Evolutionary conservation across 2,329 filamentous ascomycete species (phyloP), one percentile per base, ranked within the genome.

Genomic region (Epichloe sp.): DNA sequence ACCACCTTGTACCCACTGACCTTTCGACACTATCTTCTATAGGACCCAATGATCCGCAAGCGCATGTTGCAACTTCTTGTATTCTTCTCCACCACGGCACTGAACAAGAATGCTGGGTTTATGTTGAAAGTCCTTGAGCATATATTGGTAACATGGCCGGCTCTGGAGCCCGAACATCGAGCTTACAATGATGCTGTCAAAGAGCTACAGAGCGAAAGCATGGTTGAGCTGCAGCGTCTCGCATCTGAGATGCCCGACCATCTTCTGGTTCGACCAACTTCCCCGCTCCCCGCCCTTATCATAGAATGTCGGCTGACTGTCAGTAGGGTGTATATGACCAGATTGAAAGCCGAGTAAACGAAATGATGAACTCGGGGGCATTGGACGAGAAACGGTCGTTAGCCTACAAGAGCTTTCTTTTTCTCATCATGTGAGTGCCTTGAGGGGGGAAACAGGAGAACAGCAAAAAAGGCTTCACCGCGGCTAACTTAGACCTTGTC

Each of bases 161-260:
- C 78, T 3, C 80, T 87, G 43, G 78, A 86, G 51, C 82, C 85
- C 2, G 79, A 85, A 44, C 79, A 85, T 59, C 76, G 78, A 41
- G 72, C 80, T 3, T 95, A 90, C 65, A 89, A 86, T 14, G 93
- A 97, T 56, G 84, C 90, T 1, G 86, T 96, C 37, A 93, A 90
- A 62, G 88, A 94, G 52, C 75, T 98, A 15, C 89, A 96, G 63
- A 80, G 79, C 3, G 80, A 94, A 61, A 86, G 88, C 59, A 88
- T 89, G 66, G 77, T 88, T 51, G 91, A 98, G 65, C 75, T 97
- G 53, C 89, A 95, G 60, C 80, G 90, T 52, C 74, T 98, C 41
- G 91, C 91, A 6, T 82, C 87, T 55, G 88, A 89, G 60, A 95
- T 96, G 76, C 85, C 93, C 0, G 87, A 97, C 64, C 85, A 95